Evolutionary conservation across 208 protist genomes (phyloP).

Genomic region (Acanthamoeba lugdunensis): DNA sequence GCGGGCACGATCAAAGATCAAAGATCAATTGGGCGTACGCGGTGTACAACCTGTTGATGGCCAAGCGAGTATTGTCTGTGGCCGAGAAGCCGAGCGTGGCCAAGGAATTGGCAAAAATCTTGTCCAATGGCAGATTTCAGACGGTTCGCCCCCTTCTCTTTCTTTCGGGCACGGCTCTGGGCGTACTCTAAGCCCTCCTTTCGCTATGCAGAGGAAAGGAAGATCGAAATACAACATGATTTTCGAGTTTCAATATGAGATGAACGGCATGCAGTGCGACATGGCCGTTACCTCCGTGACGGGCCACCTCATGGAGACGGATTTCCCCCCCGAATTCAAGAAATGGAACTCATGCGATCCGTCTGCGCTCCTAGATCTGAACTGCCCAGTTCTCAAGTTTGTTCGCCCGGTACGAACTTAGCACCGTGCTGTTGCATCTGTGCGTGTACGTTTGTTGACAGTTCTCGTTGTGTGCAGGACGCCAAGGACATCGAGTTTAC

Average conservation of each 20-base stretch:
- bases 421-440: background rate
- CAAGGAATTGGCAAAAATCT: constrained; percentile 85
- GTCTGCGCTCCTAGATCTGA: constrained; percentile 90
- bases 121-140: constrained; percentile 72
- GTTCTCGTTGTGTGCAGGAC: constrained; percentile 79
- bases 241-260: constrained; percentile 90
- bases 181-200: background rate
- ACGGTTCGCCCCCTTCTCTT: background rate
- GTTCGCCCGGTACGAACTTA: constrained; percentile 77
- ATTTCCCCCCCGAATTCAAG: constrained; percentile 87
- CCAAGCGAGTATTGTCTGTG: constrained; percentile 86
- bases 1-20: too few species aligned
- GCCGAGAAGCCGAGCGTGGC: constrained; percentile 94
- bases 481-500: constrained; percentile 88
- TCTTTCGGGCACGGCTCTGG: background rate
- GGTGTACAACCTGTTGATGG: constrained; percentile 16
- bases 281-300: constrained; percentile 96
- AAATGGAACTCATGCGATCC: constrained; percentile 92
- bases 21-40: too few species aligned
- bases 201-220: constrained; percentile 76
- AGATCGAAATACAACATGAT: constrained; percentile 86
- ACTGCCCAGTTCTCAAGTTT: constrained; percentile 86
- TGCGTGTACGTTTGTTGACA: background rate
- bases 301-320: constrained; percentile 95
- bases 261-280: constrained; percentile 70